Evolutionary conservation across 75 land plant species (phyloP), one percentile per base, ranked within the genome.

Genomic region (Sequoia sempervirens): DNA sequence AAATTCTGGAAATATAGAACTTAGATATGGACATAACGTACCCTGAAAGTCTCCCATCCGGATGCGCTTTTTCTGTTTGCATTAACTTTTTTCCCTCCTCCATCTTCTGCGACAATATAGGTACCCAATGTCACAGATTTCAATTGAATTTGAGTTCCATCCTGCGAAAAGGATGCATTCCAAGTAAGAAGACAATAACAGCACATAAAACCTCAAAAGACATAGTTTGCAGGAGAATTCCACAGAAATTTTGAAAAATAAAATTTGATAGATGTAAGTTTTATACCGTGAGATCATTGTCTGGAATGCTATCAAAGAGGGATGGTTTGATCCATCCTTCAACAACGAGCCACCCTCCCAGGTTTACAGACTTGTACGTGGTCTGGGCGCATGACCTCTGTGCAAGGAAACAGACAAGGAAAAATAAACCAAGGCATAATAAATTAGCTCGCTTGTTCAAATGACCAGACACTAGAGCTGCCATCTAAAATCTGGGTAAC

Each of bases 41-140:
- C 97, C 86, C 68, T 91, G 85, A 95, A 95, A 14, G 93, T 95
- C 72, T 93, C 95, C 95, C 95, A 95, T 13, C 86, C 89, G 4
- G 94, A 92, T 26, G 93, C 86, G 15, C 85, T 17, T 1, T 75
- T 69, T 12, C 95, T 72, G 83, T 93, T 92, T 6, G 89, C 94
- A 64, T 87, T 89, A n/a, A 95, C 50, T 56, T 83, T 83, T 2
- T 84, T 14, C 18, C 95, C 97, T 23, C 97, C 97, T 28, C 97
- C 97, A 26, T 72, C 76, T 84, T 92, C 94, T 12, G 97, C 94
- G 23, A 83, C 66, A 32, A 93, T 43, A 76, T 86, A 95, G 82
- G 84, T 93, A 54, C 86, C 82, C 4, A 81, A 61, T 34, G 86
- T 90, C 4, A 86, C 88, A n/a, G 95, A 93, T 50, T 88, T 91